Base-by-base conservation (phyloP, 2,329 filamentous ascomycete genomes). In the Ophiostoma quercus region DNA sequence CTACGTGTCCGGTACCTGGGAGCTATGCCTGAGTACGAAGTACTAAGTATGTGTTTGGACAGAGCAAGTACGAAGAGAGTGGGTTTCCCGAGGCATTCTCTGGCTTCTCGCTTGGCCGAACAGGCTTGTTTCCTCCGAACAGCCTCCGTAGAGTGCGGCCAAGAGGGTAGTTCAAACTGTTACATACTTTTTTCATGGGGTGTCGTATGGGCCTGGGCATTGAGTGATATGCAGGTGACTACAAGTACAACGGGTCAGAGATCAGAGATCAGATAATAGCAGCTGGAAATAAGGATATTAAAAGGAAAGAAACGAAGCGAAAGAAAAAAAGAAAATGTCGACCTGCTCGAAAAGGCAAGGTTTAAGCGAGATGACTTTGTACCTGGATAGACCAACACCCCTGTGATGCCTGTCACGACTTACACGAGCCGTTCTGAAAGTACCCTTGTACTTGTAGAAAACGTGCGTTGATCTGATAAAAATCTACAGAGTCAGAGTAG, bases 381-480 rank as follows among this genome's bases (percentile, higher is more conserved):
- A 22, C 8, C 8, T 63, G 62, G 62, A 39, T 65, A 65, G 34
- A 65, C 32, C 9, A 34, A 65, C 62, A 22, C 62, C 62, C 62
- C 62, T 41, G 14, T 47, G 12, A n/a, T 22, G 39, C 14, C 66
- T 47, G 51, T 16, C 51, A 57, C 9, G 47, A 62, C 34, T 67
- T 67, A 67, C 65, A 67, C 37, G 65, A 16, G 63, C 16, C 62
- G 32, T 22, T 39, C 9, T 57, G n/a, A 3, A 57, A 8, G 51
- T 57, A 25, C 51, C 22, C 25, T 22, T 57, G 51, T 57, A 57
- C 11, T 25, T n/a, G 1, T 47, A 6, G 7, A 47, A 47, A 47
- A 47, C 51, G 51, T 57, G 51, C 22, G 47, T 67, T 67, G 37
- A 71, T 71, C 69, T 71, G 69, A 71, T 71, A 71, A 70, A 54